A percentile compares a stretch with the other conserved stretches of the same genome.
Evolutionary conservation across 257 asterid genomes (phyloP).

Genomic region (Penstemon davidsonii): DNA sequence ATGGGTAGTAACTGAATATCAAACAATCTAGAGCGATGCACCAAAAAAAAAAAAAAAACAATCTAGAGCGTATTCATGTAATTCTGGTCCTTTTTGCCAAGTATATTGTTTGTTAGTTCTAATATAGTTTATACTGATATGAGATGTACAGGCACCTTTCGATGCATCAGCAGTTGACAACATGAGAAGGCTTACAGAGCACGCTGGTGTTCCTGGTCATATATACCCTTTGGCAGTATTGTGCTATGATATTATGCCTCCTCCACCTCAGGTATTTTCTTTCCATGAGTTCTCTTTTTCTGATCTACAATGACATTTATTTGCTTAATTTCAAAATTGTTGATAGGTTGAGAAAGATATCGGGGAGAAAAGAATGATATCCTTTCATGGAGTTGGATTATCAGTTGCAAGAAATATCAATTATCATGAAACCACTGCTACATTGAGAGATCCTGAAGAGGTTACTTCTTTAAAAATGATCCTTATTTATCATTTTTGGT

Average conservation of each 20-base stretch:
- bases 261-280: conserved; percentile 66
- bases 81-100: conserved; percentile 7
- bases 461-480: conserved; percentile 35
- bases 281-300: not conserved
- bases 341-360: conserved; percentile 83
- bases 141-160: conserved; percentile 65
- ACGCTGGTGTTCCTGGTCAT: conserved; percentile 76
- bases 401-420: conserved; percentile 62
- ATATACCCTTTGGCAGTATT: conserved; percentile 72
- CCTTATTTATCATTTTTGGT: not conserved
- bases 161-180: conserved; percentile 73
- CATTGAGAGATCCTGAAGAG: conserved; percentile 66
- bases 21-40: not conserved
- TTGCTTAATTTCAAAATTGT: conserved; percentile 20
- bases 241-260: conserved; percentile 84
- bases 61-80: not conserved
- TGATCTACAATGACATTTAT: not conserved
- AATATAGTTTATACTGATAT: conserved; percentile 25
- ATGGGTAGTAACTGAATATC: conserved; percentile 8
- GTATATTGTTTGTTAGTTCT: conserved; percentile 5
- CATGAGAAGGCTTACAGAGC: conserved; percentile 84
- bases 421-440: conserved; percentile 49
- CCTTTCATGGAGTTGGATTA: conserved; percentile 83
- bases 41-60: not conserved
- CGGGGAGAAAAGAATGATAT: conserved; percentile 79